Base-by-base conservation (phyloP, 2,329 filamentous ascomycete species). In the Neonectria faginata region DNA sequence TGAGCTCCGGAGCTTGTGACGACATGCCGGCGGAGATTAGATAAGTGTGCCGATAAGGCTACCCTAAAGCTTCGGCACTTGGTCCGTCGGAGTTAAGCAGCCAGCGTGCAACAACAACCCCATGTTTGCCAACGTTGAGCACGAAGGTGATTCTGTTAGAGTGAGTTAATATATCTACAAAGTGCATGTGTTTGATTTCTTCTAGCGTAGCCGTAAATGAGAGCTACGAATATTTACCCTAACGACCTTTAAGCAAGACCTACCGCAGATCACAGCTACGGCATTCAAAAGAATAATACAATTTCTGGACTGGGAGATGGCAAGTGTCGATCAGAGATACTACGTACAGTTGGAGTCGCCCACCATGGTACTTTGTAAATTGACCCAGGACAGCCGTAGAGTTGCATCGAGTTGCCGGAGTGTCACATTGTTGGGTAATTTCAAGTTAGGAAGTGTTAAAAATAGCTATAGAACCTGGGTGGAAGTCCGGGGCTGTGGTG, bases 11-110 rank as follows among this genome's bases (percentile, higher is more conserved):
- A 71, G 69, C 54, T 68, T 68, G 69, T 71, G 69, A 71, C 69
- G 69, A 71, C 69, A 71, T 71, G 44, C n/a, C n/a, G n/a, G 16
- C 69, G 69, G 67, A 70, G 69, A 71, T 71, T 66, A 70, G 69
- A 71, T 71, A 71, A 67, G 61, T 11, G 11, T 5, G 3, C 27
- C 9, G 48, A 51, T 20, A 33, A 22, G 27, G 48, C 48, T 51
- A 51, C 48, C 48, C 48, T 51, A 51, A 18, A 33, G 48, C 11
- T 18, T n/a, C 7, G 18, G 18, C 22, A 47, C 9, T 52, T n/a
- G 29, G 20, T 18, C 20, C 20, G 18, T n/a, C 27, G 54, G 29
- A 29, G 25, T 33, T 31, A 39, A 51, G 27, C n/a, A 18, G 16
- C 10, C 11, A 22, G 3, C 22, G 22, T 22, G 22, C 16, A 51